phyloP scores from a whole-genome alignment of 106 monocot species.

The Hemerocallis citrina region DNA sequence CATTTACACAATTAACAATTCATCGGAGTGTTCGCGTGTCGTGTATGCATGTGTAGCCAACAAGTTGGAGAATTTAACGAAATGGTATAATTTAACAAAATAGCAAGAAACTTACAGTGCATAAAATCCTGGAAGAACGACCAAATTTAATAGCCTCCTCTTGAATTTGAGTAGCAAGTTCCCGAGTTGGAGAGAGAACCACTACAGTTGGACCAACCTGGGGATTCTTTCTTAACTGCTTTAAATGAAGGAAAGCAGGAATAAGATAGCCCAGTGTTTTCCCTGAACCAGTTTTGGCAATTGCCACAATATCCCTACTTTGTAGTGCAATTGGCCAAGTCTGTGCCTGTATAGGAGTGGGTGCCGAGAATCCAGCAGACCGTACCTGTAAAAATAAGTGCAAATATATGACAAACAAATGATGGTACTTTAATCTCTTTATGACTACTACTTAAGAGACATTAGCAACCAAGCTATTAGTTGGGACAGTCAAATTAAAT shows the following conservation, averaged over 20 bases:
- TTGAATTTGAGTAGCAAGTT: slow-evolving; percentile 84
- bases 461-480: background rate
- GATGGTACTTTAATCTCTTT: too few species aligned
- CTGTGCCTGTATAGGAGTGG: slow-evolving; percentile 68
- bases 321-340: slow-evolving; percentile 59
- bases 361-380: slow-evolving; percentile 44
- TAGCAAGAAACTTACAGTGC: slow-evolving; percentile 37
- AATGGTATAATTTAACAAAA: background rate
- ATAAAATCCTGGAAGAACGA: slow-evolving; percentile 64
- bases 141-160: slow-evolving; percentile 85
- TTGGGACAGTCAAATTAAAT: background rate
- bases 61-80: too few species aligned
- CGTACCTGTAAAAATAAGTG: slow-evolving; percentile 25
- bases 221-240: slow-evolving; percentile 33
- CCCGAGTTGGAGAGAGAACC: slow-evolving; percentile 53
- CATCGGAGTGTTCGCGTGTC: too few species aligned
- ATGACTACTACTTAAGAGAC: too few species aligned
- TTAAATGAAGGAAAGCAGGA: slow-evolving; percentile 61
- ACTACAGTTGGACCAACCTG: slow-evolving; percentile 46
- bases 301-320: slow-evolving; percentile 51
- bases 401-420: background rate
- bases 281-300: slow-evolving; percentile 64
- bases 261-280: slow-evolving; percentile 66
- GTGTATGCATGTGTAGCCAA: too few species aligned
- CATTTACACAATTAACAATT: too few species aligned